Evolutionary conservation across 495 filamentous ascomycete genomes (phyloP), one percentile per base, ranked within the genome.

Genomic region (Haplographium delicatum): DNA sequence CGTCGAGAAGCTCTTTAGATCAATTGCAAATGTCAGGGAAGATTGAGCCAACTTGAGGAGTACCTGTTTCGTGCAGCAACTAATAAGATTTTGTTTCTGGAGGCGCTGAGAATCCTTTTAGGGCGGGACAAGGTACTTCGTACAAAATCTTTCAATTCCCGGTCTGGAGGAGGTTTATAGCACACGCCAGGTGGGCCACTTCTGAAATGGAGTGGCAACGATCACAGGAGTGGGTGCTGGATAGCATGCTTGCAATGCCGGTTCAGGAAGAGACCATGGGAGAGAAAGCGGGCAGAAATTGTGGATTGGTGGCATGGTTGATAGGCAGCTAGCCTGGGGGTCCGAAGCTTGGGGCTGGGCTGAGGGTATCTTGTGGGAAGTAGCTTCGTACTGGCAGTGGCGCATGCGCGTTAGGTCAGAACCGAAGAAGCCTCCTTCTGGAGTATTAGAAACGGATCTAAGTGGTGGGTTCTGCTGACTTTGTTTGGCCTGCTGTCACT

Each of bases 191-290:
- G 37, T 38, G 43, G 44, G 35, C 18, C 44, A 33, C n/a, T 39
- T 59, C 47, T 43, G 47, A 49, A 41, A 59, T 55, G 33, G 18
- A 52, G 56, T 55, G 51, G 42, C 56, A 50, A 46, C 28, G 44
- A 47, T 39, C 45, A 46, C 38, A 48, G 35, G n/a, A 51, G 28
- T 20, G 41, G 40, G 41, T 51, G 42, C 30, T 38, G n/a, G 37
- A 45, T 16, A 26, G 11, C 11, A 41, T 30, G 41, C 28, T 44
- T 23, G 45, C 30, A 42, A 46, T 48, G 46, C 53, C 40, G 25
- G 48, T 5, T 27, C 11, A 23, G 18, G 2, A 25, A 35, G 46
- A 23, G 18, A 42, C 33, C 42, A 46, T 38, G 31, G 50, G 19
- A 53, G 16, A 30, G 20, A 25, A 48, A 31, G 51, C 44, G 51